phyloP scores from a whole-genome alignment of 2,329 filamentous ascomycete species.

The Trichoderma oligosporum region DNA sequence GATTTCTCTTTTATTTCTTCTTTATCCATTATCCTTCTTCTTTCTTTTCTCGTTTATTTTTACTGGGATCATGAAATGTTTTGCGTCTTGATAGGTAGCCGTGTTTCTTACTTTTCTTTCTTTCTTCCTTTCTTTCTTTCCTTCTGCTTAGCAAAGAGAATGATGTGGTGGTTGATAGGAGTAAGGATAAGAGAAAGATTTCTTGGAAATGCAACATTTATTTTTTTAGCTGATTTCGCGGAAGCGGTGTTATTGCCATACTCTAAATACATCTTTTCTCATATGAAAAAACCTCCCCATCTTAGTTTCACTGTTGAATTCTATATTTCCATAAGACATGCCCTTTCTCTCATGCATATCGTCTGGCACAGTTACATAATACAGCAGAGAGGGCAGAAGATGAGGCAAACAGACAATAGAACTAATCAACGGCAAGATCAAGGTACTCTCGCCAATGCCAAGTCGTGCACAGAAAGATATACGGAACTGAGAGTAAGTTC shows the following conservation, averaged over 20 bases:
- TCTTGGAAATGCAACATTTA: background rate
- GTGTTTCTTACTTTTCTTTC: background rate
- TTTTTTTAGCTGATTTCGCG: background rate
- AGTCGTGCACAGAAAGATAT: too few species aligned
- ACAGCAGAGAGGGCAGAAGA: too few species aligned
- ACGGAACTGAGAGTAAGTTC: too few species aligned
- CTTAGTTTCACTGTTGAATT: too few species aligned
- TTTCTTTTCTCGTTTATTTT: background rate
- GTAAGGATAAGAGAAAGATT: slow-evolving; percentile 9
- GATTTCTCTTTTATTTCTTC: background rate
- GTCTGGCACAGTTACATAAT: too few species aligned
- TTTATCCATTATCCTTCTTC: background rate
- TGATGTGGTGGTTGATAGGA: background rate
- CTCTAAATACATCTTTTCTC: too few species aligned
- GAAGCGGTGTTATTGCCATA: background rate
- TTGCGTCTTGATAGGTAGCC: background rate
- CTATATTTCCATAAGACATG: too few species aligned
- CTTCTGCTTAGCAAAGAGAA: background rate
- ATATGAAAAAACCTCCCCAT: too few species aligned
- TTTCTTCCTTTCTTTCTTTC: background rate
- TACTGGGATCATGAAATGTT: background rate
- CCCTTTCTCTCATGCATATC: too few species aligned
- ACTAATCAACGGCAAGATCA: too few species aligned
- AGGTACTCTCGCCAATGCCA: too few species aligned
- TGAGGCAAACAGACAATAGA: too few species aligned